Evolutionary conservation across 2,329 filamentous ascomycete species (phyloP), one percentile per base, ranked within the genome.

Genomic region (Claviceps monticola): DNA sequence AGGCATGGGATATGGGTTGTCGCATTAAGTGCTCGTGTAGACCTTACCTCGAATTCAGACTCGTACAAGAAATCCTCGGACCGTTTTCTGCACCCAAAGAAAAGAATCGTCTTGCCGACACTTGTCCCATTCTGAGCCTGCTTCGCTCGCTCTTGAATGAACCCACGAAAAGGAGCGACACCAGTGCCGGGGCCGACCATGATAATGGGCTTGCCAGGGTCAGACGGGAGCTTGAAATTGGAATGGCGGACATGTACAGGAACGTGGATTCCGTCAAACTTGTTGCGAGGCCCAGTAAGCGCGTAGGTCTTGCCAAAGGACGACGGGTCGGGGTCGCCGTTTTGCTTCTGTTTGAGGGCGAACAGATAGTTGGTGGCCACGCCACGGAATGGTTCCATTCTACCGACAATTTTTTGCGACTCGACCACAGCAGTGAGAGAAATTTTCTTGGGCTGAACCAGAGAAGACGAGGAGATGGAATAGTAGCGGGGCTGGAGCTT

Each of bases 401-500:
- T 83, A 58, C 86, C 86, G 19, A 88, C 83, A 57, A 95, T 79
- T 54, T 80, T 71, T 59, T 89, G 78, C 13, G 84, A 88, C 67
- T 97, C 93, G 54, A 98, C 91, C 42, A 97, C 85, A 53, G 91
- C 91, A 16, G 93, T 98, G 62, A 98, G 86, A 55, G 93, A 88
- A 58, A 98, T 89, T 73, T 89, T 91, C 70, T 95, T 84, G 66
- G 93, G 90, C 66, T 98, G 90, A 16, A 95, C 90, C 8, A 89
- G 68, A 6, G 93, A 96, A 1, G 93, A 97, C 1, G 94, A 98
- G 2, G 93, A 98, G 68, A 98, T 98, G 48, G 94, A 98, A 74
- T 98, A 98, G 76, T 97, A 98, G 48, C 93, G 88, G 41, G 93
- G 91, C 69, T 98, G 93, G 53, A 98, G 82, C 75, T 96, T 97